Conservation (phyloP, 345 rosid genomes). For the Populus tremula region DNA sequence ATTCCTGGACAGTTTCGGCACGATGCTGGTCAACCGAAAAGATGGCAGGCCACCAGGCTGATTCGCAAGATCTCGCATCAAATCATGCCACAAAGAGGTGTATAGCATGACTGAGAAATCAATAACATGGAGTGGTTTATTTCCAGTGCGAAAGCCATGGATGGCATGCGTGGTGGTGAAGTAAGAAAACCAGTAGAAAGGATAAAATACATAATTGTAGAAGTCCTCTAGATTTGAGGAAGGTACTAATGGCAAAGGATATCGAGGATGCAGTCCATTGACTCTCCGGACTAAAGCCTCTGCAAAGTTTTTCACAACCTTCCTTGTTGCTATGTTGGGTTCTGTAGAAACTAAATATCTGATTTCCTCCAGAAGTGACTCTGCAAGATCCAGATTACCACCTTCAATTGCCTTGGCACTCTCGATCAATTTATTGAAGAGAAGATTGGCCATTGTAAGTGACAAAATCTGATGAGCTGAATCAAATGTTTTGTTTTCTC, state of each 20-base stretch:
- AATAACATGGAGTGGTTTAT: too few species aligned
- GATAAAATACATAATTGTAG: conserved; percentile 12
- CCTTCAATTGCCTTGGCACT: conserved; percentile 78
- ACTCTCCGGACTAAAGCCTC: conserved; percentile 65
- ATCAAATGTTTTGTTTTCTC: too few species aligned
- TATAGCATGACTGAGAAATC: too few species aligned
- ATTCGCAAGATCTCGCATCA: too few species aligned
- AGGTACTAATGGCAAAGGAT: conserved; percentile 4
- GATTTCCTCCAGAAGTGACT: conserved; percentile 52
- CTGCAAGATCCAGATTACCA: conserved; percentile 55
- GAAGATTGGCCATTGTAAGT: too few species aligned
- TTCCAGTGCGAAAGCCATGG: too few species aligned
- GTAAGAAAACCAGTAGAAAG: conserved; percentile 49
- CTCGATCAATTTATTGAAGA: conserved; percentile 38
- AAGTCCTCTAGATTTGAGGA: not conserved
- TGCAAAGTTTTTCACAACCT: conserved; percentile 76
- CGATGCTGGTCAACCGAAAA: too few species aligned
- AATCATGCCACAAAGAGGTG: too few species aligned
- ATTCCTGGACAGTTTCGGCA: too few species aligned
- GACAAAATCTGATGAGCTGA: too few species aligned
- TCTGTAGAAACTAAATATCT: conserved; percentile 45
- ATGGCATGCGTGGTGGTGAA: too few species aligned
- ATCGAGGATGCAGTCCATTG: conserved; percentile 15
- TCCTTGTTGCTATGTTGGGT: conserved; percentile 61
- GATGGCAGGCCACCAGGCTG: too few species aligned